Conservation (phyloP, 2,329 filamentous ascomycete genomes). For the Dactylonectria macrodidyma region DNA sequence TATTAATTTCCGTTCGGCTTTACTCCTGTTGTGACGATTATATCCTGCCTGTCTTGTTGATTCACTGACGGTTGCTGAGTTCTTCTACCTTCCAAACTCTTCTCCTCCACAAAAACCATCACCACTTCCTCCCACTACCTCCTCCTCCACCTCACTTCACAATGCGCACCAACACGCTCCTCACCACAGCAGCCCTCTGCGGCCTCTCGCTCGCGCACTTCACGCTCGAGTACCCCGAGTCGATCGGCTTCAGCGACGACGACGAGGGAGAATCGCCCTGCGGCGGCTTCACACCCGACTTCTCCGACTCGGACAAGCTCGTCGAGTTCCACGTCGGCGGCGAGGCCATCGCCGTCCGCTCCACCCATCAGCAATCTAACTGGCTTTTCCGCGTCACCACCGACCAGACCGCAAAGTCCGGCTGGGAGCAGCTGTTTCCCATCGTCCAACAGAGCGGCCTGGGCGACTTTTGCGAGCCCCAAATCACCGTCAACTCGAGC, state of each 20-base stretch:
- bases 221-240: conserved; percentile 62
- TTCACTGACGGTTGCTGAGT: neutral
- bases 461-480: conserved; percentile 68
- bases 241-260: conserved; percentile 65
- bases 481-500: conserved; percentile 63
- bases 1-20: neutral
- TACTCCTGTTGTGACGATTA: neutral
- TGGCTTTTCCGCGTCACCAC: conserved; percentile 73
- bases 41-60: neutral
- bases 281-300: conserved; percentile 66
- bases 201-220: conserved; percentile 67
- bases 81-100: neutral
- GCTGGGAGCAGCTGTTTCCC: conserved; percentile 70
- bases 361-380: conserved; percentile 66
- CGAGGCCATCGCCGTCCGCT: conserved; percentile 64
- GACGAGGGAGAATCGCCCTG: conserved; percentile 64
- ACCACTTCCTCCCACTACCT: conserved; percentile 10
- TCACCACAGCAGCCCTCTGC: conserved; percentile 57
- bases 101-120: conserved; percentile 5
- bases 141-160: conserved; percentile 32
- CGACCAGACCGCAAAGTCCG: conserved; percentile 61
- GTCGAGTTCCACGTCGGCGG: conserved; percentile 72
- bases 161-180: conserved; percentile 54
- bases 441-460: conserved; percentile 69
- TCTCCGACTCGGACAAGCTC: conserved; percentile 62